Conservation (phyloP, 2,329 filamentous ascomycete species). For the Hymenoscyphus occultus region DNA sequence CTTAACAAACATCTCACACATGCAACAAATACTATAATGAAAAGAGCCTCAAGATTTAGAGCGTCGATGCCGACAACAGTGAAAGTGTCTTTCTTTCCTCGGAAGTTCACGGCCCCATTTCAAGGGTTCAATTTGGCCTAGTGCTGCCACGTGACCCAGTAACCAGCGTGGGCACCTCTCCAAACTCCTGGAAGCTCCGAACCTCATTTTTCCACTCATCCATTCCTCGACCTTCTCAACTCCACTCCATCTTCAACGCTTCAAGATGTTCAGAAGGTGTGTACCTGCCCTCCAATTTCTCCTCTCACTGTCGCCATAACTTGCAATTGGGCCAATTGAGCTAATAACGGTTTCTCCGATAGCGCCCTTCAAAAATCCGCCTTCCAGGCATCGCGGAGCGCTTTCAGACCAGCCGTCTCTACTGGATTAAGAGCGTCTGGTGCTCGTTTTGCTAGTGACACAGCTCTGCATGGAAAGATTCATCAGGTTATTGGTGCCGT, state of each 20-base stretch:
- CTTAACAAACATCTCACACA: background rate
- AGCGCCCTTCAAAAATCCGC: conserved; percentile 67
- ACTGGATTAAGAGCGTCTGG: conserved; percentile 54
- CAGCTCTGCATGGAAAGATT: conserved; percentile 64
- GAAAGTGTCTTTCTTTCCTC: background rate
- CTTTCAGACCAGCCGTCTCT: conserved; percentile 55
- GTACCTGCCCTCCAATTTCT: conserved; percentile 41
- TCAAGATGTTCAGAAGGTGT: conserved; percentile 82
- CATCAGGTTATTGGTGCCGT: conserved; percentile 96
- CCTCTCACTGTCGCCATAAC: conserved; percentile 14
- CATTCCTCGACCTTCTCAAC: conserved; percentile 34
- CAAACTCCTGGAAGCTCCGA: background rate
- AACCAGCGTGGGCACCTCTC: background rate
- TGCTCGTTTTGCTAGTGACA: conserved; percentile 50
- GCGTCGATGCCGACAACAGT: background rate
- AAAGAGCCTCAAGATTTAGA: background rate
- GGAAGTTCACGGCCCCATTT: background rate
- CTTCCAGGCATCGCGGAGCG: conserved; percentile 57
- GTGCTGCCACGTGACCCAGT: background rate
- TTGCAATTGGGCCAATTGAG: conserved; percentile 44
- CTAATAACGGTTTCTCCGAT: conserved; percentile 41
- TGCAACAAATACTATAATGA: background rate
- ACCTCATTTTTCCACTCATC: conserved; percentile 11
- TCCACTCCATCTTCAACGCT: conserved; percentile 60
- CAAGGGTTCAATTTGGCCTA: background rate